These are phyloP conservation scores for Nasturtium officinale DNA, from an alignment of 345 rosid genomes.

Conservation along the genomic window DNA sequence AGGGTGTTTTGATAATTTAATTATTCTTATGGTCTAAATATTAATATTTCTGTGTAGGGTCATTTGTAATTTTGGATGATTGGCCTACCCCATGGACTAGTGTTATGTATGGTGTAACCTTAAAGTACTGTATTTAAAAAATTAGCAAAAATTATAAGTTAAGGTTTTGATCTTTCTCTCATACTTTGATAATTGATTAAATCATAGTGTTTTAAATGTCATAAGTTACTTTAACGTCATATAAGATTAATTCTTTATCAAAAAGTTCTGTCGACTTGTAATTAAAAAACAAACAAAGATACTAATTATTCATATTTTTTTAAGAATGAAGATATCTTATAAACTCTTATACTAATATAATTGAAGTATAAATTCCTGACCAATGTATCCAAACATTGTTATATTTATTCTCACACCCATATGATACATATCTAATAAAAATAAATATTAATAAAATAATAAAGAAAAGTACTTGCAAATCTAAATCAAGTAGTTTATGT, in stretches of 20 bases:
- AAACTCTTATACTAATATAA: no score
- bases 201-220: not conserved
- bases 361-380: no score
- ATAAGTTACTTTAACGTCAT: not conserved
- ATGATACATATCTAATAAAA: no score
- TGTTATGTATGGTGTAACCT: conserved; percentile 14
- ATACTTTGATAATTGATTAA: not conserved
- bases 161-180: not conserved
- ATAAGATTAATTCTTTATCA: not conserved
- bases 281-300: no score
- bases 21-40: not conserved
- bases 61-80: conserved; percentile 38
- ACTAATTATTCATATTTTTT: no score
- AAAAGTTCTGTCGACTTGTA: not conserved
- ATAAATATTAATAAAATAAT: no score
- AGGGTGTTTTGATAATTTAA: not conserved
- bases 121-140: conserved; percentile 3
- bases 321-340: no score
- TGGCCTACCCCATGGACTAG: conserved; percentile 21
- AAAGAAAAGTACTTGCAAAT: no score
- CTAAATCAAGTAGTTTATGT: no score
- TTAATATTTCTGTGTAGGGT: conserved; percentile 20
- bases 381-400: no score
- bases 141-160: conserved; percentile 24
- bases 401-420: no score